Evolutionary conservation across 139 green algal genomes (phyloP).

Genomic region (Raphidocelis subcapitata): DNA sequence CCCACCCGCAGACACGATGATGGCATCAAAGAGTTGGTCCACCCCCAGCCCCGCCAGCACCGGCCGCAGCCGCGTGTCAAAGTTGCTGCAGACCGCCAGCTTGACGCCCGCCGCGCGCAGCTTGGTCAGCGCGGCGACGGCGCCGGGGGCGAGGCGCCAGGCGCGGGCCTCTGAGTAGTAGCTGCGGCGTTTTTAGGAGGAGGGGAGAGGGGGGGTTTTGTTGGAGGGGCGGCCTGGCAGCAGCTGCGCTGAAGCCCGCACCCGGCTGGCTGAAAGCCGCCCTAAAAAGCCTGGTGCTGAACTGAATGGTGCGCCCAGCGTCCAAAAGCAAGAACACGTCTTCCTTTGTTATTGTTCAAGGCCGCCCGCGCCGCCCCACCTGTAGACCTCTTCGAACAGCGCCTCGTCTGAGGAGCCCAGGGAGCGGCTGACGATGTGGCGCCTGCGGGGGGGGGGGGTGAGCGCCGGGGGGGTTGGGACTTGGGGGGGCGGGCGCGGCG

Average conservation of each 20-base stretch:
- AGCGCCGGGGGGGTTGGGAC: background rate
- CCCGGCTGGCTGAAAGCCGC: too few relatives aligned
- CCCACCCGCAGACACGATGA: constrained; percentile 67
- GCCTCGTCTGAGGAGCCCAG: constrained; percentile 7
- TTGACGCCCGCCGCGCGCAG: constrained; percentile 58
- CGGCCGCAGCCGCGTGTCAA: constrained; percentile 85
- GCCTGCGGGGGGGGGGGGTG: background rate
- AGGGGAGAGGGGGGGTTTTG: too few relatives aligned
- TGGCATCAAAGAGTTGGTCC: constrained; percentile 70
- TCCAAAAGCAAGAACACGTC: too few relatives aligned
- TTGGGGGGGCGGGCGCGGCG: background rate
- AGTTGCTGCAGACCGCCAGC: constrained; percentile 84
- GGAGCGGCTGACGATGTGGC: constrained; percentile 19
- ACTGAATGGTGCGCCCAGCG: too few relatives aligned
- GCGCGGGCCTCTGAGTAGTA: constrained; percentile 58
- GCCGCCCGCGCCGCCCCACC: too few relatives aligned
- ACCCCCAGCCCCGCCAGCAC: constrained; percentile 68
- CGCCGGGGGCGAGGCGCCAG: constrained; percentile 58
- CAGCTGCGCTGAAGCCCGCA: too few relatives aligned
- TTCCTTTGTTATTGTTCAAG: too few relatives aligned
- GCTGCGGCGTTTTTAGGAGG: too few relatives aligned
- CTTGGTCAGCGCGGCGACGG: constrained; percentile 47
- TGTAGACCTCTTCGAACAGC: constrained; percentile 65
- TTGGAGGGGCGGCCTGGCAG: too few relatives aligned
- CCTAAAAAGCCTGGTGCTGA: too few relatives aligned